phyloP scores from a whole-genome alignment of 306 rosid species.

The Chamaecrista fasciculata region DNA sequence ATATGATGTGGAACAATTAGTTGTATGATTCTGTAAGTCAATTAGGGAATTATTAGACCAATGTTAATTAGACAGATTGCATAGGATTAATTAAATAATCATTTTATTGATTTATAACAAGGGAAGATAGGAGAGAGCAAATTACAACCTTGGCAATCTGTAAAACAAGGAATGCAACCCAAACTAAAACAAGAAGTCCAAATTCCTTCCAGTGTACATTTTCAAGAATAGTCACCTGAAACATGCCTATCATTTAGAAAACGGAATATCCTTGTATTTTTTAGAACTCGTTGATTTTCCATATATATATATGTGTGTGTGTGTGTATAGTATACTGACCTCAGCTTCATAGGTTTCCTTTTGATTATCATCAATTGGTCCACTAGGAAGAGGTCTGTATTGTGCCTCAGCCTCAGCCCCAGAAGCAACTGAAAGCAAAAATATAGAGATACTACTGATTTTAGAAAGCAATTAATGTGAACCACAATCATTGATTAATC shows the following conservation, averaged over 20 bases:
- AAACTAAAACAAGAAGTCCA: slow-evolving; percentile 67
- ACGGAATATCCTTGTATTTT: neutral
- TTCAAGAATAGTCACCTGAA: slow-evolving; percentile 48
- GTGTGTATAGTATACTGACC: slow-evolving; percentile 34
- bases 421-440: slow-evolving; percentile 32
- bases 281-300: neutral
- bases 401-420: slow-evolving; percentile 42
- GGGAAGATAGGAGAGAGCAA: neutral
- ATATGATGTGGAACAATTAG: slow-evolving; percentile 51
- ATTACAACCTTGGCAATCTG: slow-evolving; percentile 65
- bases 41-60: neutral
- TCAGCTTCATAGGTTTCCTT: slow-evolving; percentile 27
- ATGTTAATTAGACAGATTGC: slow-evolving; percentile 4
- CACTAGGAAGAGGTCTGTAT: slow-evolving; percentile 60
- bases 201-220: slow-evolving; percentile 65
- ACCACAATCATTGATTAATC: neutral
- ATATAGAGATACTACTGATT: neutral
- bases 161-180: slow-evolving; percentile 61
- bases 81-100: neutral
- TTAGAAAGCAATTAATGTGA: slow-evolving; percentile 2
- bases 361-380: slow-evolving; percentile 28
- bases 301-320: too few species aligned
- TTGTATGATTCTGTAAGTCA: slow-evolving; percentile 41
- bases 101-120: too few species aligned
- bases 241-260: slow-evolving; percentile 29